A percentile compares a stretch with the other conserved stretches of the same genome.
Conservation (phyloP, 371 early-diverging fungal genomes). For the Mortierella sp. region DNA sequence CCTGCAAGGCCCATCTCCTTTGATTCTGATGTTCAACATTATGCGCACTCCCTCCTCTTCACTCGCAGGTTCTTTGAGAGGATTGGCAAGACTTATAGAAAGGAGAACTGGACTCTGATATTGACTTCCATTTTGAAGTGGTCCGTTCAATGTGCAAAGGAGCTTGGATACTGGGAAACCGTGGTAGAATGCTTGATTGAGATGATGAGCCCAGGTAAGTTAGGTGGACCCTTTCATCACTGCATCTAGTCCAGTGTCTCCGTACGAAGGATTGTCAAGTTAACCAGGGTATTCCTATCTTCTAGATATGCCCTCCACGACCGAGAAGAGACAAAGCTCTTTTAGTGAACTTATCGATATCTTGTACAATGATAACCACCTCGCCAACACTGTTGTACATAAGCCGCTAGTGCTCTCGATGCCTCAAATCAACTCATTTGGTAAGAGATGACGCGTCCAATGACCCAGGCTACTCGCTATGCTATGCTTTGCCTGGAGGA, state of each 20-base stretch:
- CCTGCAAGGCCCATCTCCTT: background rate
- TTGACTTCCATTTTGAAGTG: constrained; percentile 74
- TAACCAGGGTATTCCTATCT: background rate
- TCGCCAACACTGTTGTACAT: constrained; percentile 30
- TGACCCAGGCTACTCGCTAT: background rate
- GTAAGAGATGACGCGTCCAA: constrained; percentile 24
- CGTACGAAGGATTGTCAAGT: background rate
- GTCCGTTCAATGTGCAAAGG: constrained; percentile 79
- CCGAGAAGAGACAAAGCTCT: constrained; percentile 32
- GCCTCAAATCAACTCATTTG: constrained; percentile 78
- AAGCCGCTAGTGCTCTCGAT: constrained; percentile 65
- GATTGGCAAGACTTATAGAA: constrained; percentile 89
- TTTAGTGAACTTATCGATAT: constrained; percentile 56
- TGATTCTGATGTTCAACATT: background rate
- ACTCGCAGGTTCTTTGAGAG: constrained; percentile 81
- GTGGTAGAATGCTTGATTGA: constrained; percentile 80
- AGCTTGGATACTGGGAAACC: constrained; percentile 69
- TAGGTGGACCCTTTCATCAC: background rate
- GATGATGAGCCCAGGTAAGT: constrained; percentile 57
- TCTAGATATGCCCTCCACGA: constrained; percentile 39
- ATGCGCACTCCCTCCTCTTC: background rate
- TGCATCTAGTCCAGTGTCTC: background rate
- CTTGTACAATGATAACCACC: constrained; percentile 36
- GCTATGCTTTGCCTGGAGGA: too few relatives aligned
- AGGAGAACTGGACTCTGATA: constrained; percentile 83